Evolutionary conservation across 495 filamentous ascomycete genomes (phyloP).

Genomic region (Daldinia concentrica): DNA sequence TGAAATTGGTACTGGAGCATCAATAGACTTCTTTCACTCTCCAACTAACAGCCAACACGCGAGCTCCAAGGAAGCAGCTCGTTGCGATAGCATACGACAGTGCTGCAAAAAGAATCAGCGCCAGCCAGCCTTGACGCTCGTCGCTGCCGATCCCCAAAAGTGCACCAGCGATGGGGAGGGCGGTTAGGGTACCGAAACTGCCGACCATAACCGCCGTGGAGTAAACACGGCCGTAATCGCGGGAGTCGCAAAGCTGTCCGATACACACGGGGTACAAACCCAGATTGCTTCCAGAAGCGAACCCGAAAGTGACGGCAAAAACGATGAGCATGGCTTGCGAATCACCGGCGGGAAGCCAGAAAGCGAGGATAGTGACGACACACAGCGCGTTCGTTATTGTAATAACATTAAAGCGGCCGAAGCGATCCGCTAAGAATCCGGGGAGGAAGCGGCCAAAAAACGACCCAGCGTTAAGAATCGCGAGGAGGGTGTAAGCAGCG

Average conservation of each 20-base stretch:
- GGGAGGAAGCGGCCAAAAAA: constrained; percentile 75
- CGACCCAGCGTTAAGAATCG: constrained; percentile 67
- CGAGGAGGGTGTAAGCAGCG: constrained; percentile 69
- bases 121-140: constrained; percentile 63
- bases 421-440: constrained; percentile 73
- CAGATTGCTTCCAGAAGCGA: constrained; percentile 85
- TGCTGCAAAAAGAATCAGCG: constrained; percentile 73
- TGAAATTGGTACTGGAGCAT: neutral
- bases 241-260: constrained; percentile 86
- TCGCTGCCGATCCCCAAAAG: constrained; percentile 59
- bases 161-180: constrained; percentile 86
- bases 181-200: constrained; percentile 86
- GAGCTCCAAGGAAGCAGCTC: constrained; percentile 67
- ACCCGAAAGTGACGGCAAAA: constrained; percentile 83
- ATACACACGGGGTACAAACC: constrained; percentile 88
- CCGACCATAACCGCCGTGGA: constrained; percentile 90
- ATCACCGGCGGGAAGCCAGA: constrained; percentile 81
- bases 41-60: constrained; percentile 76
- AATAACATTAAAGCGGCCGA: constrained; percentile 62
- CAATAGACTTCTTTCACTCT: constrained; percentile 60
- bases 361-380: constrained; percentile 69
- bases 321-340: constrained; percentile 70
- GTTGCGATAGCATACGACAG: constrained; percentile 69
- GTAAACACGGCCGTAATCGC: constrained; percentile 85
- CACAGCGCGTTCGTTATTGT: constrained; percentile 69